Conservation (phyloP, 2,329 filamentous ascomycete genomes). For the Colletotrichum camelliae region DNA sequence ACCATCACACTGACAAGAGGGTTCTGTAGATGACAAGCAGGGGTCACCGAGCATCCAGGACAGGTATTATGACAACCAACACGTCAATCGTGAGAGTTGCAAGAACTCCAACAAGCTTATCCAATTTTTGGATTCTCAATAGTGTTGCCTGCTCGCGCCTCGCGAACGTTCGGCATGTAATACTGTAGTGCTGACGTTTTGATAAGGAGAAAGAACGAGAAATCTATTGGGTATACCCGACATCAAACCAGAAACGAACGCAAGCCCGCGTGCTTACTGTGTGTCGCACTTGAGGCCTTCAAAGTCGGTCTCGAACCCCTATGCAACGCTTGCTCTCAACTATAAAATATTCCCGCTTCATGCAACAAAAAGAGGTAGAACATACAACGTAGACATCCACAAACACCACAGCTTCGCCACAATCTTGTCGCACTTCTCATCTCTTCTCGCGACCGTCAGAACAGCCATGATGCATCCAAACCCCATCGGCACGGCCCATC, state of each 20-base stretch:
- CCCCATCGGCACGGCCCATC: background rate
- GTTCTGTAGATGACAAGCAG: background rate
- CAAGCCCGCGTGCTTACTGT: background rate
- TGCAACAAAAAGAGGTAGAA: constrained; percentile 16
- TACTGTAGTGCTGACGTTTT: background rate
- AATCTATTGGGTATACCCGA: background rate
- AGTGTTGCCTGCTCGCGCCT: background rate
- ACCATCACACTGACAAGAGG: background rate
- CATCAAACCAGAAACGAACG: background rate
- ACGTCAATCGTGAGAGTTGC: background rate
- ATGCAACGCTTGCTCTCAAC: background rate
- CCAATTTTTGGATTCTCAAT: background rate
- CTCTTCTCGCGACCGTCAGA: constrained; percentile 18
- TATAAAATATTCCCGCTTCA: background rate
- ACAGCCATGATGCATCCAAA: constrained; percentile 9
- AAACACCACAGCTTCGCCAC: constrained; percentile 30
- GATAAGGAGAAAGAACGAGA: background rate
- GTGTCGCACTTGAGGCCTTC: background rate
- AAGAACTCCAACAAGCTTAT: accelerated
- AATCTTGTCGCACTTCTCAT: constrained; percentile 25
- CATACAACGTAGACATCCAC: constrained; percentile 27
- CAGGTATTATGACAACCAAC: too few species aligned
- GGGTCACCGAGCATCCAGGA: too few species aligned
- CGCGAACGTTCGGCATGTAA: too few species aligned
- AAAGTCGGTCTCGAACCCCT: background rate